A percentile compares a stretch with the other conserved stretches of the same genome.
Evolutionary conservation across 139 green algal species (phyloP).

Genomic region (Eudorina sp.): DNA sequence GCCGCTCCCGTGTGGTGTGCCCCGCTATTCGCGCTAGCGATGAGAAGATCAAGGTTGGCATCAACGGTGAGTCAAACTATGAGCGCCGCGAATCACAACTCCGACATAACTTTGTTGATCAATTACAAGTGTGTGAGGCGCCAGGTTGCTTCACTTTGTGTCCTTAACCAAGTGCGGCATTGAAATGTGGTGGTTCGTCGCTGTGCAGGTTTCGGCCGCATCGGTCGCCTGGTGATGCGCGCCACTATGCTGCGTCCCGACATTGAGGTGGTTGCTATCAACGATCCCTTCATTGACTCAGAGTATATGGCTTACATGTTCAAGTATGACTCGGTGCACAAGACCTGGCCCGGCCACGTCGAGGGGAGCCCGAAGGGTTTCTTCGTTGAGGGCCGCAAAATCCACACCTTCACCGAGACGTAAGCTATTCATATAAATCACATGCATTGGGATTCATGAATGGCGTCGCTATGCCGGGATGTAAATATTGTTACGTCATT

Average conservation of each 20-base stretch:
- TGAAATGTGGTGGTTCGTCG: too few relatives aligned
- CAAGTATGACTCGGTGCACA: constrained; percentile 93
- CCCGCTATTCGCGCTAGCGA: constrained; percentile 48
- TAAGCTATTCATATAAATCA: too few relatives aligned
- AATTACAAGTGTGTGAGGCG: not conserved
- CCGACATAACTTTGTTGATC: not conserved
- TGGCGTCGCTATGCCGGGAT: too few relatives aligned
- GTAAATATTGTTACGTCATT: too few relatives aligned
- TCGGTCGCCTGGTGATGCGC: constrained; percentile 83
- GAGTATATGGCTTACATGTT: constrained; percentile 85
- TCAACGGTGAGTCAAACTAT: constrained; percentile 81
- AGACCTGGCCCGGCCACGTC: constrained; percentile 71
- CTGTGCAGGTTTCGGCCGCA: constrained; percentile 90
- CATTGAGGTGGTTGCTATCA: constrained; percentile 90
- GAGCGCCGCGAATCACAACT: not conserved
- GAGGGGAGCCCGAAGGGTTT: constrained; percentile 66
- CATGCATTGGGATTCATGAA: too few relatives aligned
- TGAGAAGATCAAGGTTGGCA: constrained; percentile 85
- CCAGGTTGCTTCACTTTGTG: too few relatives aligned
- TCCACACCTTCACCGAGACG: constrained; percentile 81
- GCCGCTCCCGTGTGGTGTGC: constrained; percentile 34
- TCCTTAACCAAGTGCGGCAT: too few relatives aligned
- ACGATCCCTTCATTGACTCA: constrained; percentile 91
- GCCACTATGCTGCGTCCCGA: constrained; percentile 78
- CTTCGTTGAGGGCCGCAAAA: constrained; percentile 78